Conservation (phyloP, 2,329 filamentous ascomycete species). For the Fusarium sp. region DNA sequence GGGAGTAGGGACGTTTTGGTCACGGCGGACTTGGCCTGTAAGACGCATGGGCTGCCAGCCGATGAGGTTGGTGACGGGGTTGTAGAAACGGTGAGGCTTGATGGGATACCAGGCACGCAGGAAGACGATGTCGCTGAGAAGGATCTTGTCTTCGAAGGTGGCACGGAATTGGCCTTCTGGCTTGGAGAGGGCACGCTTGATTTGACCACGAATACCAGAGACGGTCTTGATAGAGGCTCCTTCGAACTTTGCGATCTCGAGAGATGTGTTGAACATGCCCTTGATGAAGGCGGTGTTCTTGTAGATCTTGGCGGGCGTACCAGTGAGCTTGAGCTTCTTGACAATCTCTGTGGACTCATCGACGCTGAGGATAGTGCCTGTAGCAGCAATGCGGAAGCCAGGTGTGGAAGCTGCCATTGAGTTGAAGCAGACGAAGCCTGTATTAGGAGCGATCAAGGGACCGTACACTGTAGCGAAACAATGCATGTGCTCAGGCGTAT, state of each 20-base stretch:
- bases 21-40: slow-evolving; percentile 89
- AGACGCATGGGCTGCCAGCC: slow-evolving; percentile 95
- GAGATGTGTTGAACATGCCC: slow-evolving; percentile 93
- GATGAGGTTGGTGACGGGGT: slow-evolving; percentile 92
- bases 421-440: slow-evolving; percentile 94
- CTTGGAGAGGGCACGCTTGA: slow-evolving; percentile 93
- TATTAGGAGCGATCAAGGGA: slow-evolving; percentile 94
- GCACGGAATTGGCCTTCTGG: slow-evolving; percentile 96
- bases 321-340: slow-evolving; percentile 98
- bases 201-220: slow-evolving; percentile 93
- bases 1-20: slow-evolving; percentile 80
- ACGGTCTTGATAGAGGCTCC: slow-evolving; percentile 96
- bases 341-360: slow-evolving; percentile 98
- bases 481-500: slow-evolving; percentile 99
- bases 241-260: slow-evolving; percentile 99
- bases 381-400: slow-evolving; percentile 94
- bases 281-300: slow-evolving; percentile 99
- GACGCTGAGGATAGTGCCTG: slow-evolving; percentile 91
- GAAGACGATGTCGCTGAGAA: slow-evolving; percentile 97
- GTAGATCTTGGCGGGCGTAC: slow-evolving; percentile 96
- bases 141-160: slow-evolving; percentile 98
- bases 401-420: slow-evolving; percentile 86
- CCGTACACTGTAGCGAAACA: slow-evolving; percentile 97
- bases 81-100: slow-evolving; percentile 96
- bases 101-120: slow-evolving; percentile 96